Evolutionary conservation across 305 asterid species (phyloP), one percentile per base, ranked within the genome.

Genomic region (Fraxinus sp.): DNA sequence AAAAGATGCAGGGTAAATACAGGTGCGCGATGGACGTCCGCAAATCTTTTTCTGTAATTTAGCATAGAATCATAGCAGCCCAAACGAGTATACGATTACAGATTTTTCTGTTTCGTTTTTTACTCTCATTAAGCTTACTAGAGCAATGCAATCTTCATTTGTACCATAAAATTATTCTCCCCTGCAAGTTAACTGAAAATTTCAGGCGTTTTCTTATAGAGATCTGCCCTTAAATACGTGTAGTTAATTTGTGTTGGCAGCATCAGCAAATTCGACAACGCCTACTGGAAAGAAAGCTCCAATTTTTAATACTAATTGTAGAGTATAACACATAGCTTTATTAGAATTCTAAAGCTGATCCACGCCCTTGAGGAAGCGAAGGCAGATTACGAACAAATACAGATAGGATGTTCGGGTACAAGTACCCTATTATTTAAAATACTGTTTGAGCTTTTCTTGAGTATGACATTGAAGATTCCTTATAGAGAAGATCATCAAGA

Each of bases 1-100:
- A 80, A 52, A 43, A 74, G 75, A 78, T 57, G 39, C 75, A 64
- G 70, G 83, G 82, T 78, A 81, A 55, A 57, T n/a, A 83, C 66
- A n/a, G 1, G 66, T 57, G 66, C 3, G 66, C 26, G 4, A n/a
- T n/a, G 66, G n/a, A 5, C 3, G 9, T 52, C 64, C 22, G 0
- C 64, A 5, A 52, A 52, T 55, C 10, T 55, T n/a, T 52, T 16
- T 55, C 64, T 55, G 10, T n/a, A 55, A 57, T 57, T 57, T 57
- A n/a, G 66, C 24, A 57, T 16, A 71, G 77, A 32, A 71, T 28
- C 75, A 13, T 32, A 71, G 43, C 77, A 71, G 46, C 77, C 6
- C 36, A 28, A 71, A 16, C 77, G 7, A 71, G 77, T 33, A 32
- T 71, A 71, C 13, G 5, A 71, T 6, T 14, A 71, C 46, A 71